phyloP scores from a whole-genome alignment of 2,329 filamentous ascomycete genomes.

The Zymoseptoria tritici region DNA sequence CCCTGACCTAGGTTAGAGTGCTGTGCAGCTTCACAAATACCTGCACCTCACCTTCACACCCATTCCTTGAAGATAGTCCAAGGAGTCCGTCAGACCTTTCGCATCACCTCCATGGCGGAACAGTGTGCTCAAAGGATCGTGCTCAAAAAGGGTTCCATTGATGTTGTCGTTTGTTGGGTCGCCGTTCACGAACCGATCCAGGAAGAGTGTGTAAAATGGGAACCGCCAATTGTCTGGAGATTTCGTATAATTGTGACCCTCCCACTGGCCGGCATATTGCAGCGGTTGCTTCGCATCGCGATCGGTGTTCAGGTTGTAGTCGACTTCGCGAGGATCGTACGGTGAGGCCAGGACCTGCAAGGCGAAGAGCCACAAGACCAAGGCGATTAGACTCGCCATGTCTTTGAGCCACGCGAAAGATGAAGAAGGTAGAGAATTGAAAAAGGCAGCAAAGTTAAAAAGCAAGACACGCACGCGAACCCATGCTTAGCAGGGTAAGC shows the following conservation, averaged over 20 bases:
- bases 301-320: conserved; percentile 55
- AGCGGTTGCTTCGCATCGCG: conserved; percentile 44
- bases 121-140: conserved; percentile 52
- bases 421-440: background rate
- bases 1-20: conserved; percentile 31
- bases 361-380: background rate
- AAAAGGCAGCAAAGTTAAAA: background rate
- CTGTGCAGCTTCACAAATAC: background rate
- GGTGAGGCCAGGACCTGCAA: background rate
- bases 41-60: conserved; percentile 35
- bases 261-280: conserved; percentile 40
- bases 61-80: conserved; percentile 58
- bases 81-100: conserved; percentile 48
- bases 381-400: background rate
- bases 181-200: conserved; percentile 59
- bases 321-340: conserved; percentile 41
- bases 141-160: conserved; percentile 54
- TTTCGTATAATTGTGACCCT: conserved; percentile 41
- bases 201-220: conserved; percentile 55
- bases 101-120: conserved; percentile 55
- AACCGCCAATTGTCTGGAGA: conserved; percentile 56
- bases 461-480: background rate
- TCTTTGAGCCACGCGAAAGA: background rate
- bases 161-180: conserved; percentile 55
- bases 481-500: background rate